Evolutionary conservation across 805 yeast genomes (phyloP).

Genomic region (Zygotorulaspora danielsina): DNA sequence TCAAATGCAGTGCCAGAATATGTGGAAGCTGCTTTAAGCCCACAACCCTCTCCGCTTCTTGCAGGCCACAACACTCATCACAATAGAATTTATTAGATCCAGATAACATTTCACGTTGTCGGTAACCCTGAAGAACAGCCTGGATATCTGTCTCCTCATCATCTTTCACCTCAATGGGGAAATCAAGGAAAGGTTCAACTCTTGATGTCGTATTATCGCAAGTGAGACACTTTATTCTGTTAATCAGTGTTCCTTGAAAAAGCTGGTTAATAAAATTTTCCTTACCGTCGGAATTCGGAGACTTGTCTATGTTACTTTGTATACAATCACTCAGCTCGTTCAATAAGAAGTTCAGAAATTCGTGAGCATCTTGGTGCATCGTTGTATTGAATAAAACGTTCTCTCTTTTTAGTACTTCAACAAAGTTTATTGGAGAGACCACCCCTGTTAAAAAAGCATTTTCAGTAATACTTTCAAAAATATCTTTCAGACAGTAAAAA

Average conservation of each 20-base stretch:
- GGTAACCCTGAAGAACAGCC: conserved; percentile 42
- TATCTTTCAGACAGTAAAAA: conserved; percentile 71
- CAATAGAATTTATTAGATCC: conserved; percentile 91
- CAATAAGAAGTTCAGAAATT: conserved; percentile 80
- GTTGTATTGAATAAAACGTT: conserved; percentile 81
- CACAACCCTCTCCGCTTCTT: conserved; percentile 90
- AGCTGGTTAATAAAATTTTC: conserved; percentile 58
- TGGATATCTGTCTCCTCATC: conserved; percentile 71
- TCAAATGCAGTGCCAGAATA: conserved; percentile 76
- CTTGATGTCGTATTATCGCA: conserved; percentile 80
- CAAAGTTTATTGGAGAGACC: conserved; percentile 72
- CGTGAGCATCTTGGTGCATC: conserved; percentile 99
- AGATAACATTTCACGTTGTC: conserved; percentile 77
- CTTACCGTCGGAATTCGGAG: conserved; percentile 1
- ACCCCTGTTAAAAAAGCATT: conserved; percentile 68
- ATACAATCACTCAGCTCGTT: conserved; percentile 60
- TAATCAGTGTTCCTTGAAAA: conserved; percentile 80
- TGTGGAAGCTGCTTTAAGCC: conserved; percentile 74
- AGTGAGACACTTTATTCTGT: conserved; percentile 83
- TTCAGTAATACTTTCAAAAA: conserved; percentile 80
- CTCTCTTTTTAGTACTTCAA: conserved; percentile 71
- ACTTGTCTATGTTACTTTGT: conserved; percentile 24
- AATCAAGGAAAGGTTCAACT: conserved; percentile 81
- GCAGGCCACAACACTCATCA: conserved; percentile 82
- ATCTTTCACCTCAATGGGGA: conserved; percentile 77